These are phyloP conservation scores for Candida coleopterorum DNA, from an alignment of 805 yeast genomes.

Conservation along the genomic window DNA sequence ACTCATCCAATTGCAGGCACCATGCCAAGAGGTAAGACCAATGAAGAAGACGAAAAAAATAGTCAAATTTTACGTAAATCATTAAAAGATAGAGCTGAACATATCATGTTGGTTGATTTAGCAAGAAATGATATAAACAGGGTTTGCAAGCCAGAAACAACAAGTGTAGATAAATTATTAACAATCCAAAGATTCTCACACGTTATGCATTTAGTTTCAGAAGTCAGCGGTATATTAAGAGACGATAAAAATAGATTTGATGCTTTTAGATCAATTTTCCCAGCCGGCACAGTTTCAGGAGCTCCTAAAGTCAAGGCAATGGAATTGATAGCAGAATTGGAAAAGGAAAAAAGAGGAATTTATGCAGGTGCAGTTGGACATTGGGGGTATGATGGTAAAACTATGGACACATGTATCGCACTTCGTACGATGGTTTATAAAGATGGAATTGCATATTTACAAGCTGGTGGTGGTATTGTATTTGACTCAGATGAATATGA, in stretches of 20 bases:
- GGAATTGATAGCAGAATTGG: conserved; percentile 89
- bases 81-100: conserved; percentile 93
- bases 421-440: conserved; percentile 94
- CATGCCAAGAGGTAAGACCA: conserved; percentile 80
- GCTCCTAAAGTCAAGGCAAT: conserved; percentile 97
- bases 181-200: conserved; percentile 93
- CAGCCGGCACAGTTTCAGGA: conserved; percentile 98
- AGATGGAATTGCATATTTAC: conserved; percentile 85
- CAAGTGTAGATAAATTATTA: conserved; percentile 81
- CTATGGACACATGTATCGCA: conserved; percentile 98
- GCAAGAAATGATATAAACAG: conserved; percentile 96
- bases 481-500: conserved; percentile 92
- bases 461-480: conserved; percentile 99
- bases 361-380: conserved; percentile 99
- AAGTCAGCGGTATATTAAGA: conserved; percentile 88
- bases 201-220: conserved; percentile 94
- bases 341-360: conserved; percentile 88
- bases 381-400: conserved; percentile 93
- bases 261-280: conserved; percentile 96
- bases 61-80: conserved; percentile 73
- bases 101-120: conserved; percentile 95
- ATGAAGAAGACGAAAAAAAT: conserved; percentile 83
- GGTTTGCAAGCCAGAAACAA: conserved; percentile 82
- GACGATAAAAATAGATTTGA: conserved; percentile 85
- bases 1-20: conserved; percentile 99